Conservation (phyloP, 495 filamentous ascomycete genomes). For the Gamarada debralockiae region DNA sequence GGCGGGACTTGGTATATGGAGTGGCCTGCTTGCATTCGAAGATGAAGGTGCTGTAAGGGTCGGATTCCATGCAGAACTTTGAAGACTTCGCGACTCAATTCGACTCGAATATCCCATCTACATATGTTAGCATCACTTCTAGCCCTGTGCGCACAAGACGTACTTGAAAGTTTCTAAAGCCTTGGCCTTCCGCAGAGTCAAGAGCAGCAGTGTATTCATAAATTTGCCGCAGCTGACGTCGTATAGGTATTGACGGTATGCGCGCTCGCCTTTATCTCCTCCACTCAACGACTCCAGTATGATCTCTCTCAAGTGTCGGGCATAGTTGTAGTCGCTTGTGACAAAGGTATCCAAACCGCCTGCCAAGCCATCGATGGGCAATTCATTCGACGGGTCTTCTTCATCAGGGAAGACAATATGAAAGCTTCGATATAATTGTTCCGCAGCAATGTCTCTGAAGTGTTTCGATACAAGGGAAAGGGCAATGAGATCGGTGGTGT, state of each 20-base stretch:
- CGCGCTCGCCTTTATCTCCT: slow-evolving; percentile 38
- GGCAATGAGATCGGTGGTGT: slow-evolving; percentile 43
- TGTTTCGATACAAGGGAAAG: slow-evolving; percentile 51
- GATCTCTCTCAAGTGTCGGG: slow-evolving; percentile 46
- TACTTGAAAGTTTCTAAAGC: slow-evolving; percentile 54
- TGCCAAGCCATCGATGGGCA: slow-evolving; percentile 46
- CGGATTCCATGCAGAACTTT: slow-evolving; percentile 46
- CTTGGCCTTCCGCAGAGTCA: slow-evolving; percentile 47
- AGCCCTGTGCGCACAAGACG: slow-evolving; percentile 5
- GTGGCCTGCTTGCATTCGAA: slow-evolving; percentile 50
- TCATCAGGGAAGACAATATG: slow-evolving; percentile 54
- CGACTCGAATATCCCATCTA: slow-evolving; percentile 61
- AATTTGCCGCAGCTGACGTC: slow-evolving; percentile 53
- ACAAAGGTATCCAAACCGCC: slow-evolving; percentile 55
- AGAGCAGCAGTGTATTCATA: slow-evolving; percentile 55
- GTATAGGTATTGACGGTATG: slow-evolving; percentile 43
- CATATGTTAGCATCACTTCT: slow-evolving; percentile 4
- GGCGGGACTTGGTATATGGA: slow-evolving; percentile 44
- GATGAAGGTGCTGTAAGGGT: slow-evolving; percentile 50
- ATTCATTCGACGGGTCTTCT: slow-evolving; percentile 39
- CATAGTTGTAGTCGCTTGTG: slow-evolving; percentile 58
- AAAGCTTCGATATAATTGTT: slow-evolving; percentile 55
- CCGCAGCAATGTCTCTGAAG: slow-evolving; percentile 51
- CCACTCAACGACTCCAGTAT: slow-evolving; percentile 44
- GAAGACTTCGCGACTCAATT: slow-evolving; percentile 56